Evolutionary conservation across 2,329 filamentous ascomycete genomes (phyloP).

Genomic region (Hypoxylon sp.): DNA sequence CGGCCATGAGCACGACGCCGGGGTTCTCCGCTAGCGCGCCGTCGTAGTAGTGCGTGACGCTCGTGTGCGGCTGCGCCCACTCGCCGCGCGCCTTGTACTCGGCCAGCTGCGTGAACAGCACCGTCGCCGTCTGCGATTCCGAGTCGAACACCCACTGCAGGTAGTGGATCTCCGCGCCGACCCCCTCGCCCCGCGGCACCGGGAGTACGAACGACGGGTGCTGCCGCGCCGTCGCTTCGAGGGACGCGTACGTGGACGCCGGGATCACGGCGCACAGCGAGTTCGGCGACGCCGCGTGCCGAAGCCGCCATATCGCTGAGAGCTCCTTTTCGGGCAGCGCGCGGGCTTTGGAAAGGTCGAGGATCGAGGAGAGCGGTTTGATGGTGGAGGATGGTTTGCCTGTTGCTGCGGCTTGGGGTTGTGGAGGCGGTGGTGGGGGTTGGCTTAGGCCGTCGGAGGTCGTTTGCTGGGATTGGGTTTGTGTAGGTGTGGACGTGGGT

Average conservation of each 20-base stretch:
- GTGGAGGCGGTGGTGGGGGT: conserved; percentile 37
- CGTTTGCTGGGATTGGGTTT: conserved; percentile 53
- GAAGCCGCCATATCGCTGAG: conserved; percentile 89
- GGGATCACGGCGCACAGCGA: conserved; percentile 90
- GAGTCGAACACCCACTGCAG: conserved; percentile 94
- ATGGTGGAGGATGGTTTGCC: conserved; percentile 49
- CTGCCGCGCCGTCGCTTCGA: conserved; percentile 78
- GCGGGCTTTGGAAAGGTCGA: conserved; percentile 85
- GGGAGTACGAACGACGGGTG: conserved; percentile 94
- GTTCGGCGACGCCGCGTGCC: conserved; percentile 79
- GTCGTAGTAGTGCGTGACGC: conserved; percentile 91
- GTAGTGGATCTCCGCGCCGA: conserved; percentile 93
- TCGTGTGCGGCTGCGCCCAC: conserved; percentile 93
- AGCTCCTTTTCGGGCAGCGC: conserved; percentile 85
- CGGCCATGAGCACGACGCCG: conserved; percentile 88
- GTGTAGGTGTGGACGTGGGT: conserved; percentile 51
- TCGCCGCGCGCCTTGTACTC: conserved; percentile 94
- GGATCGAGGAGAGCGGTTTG: conserved; percentile 66
- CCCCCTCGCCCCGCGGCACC: conserved; percentile 73
- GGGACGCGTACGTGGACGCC: conserved; percentile 77
- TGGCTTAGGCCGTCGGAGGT: conserved; percentile 45
- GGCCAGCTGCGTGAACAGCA: conserved; percentile 94
- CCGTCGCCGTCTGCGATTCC: conserved; percentile 74
- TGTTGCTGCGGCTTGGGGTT: conserved; percentile 27
- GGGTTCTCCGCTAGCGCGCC: conserved; percentile 73